Conservation (phyloP, 805 yeast genomes). For the Suhomyces sp. region DNA sequence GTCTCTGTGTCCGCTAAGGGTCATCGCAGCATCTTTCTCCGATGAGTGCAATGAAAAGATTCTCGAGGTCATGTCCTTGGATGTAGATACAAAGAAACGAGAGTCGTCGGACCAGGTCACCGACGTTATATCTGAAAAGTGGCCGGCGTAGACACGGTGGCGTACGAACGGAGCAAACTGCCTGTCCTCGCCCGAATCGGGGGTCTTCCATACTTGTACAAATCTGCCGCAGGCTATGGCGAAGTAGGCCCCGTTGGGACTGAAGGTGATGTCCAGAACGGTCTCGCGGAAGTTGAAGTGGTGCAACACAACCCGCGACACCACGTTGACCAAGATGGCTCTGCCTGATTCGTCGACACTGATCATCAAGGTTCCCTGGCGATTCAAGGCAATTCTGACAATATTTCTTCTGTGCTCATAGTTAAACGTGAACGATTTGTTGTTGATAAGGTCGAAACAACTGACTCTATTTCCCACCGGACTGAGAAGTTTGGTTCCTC, state of each 20-base stretch:
- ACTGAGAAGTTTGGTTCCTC: conserved; percentile 77
- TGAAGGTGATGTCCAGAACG: conserved; percentile 72
- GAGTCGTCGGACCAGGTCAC: conserved; percentile 90
- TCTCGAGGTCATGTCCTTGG: conserved; percentile 87
- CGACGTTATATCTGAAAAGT: conserved; percentile 74
- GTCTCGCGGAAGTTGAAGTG: conserved; percentile 88
- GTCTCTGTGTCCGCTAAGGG: conserved; percentile 91
- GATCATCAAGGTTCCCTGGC: conserved; percentile 73
- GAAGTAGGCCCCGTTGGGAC: conserved; percentile 84
- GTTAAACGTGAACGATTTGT: conserved; percentile 81
- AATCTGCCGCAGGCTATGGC: conserved; percentile 83
- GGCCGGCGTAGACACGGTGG: conserved; percentile 88
- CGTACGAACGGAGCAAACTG: conserved; percentile 96
- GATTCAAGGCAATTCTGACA: conserved; percentile 74
- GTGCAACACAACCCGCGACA: conserved; percentile 79
- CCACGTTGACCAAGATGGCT: conserved; percentile 85
- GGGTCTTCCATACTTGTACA: conserved; percentile 92
- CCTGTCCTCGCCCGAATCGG: conserved; percentile 72
- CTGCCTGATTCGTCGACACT: conserved; percentile 91
- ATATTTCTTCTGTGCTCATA: conserved; percentile 91
- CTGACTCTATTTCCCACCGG: conserved; percentile 95
- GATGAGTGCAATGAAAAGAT: conserved; percentile 72
- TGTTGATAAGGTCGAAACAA: conserved; percentile 81
- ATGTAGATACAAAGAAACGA: conserved; percentile 78
- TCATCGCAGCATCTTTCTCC: conserved; percentile 71